Evolutionary conservation across 2,329 filamentous ascomycete genomes (phyloP).

Genomic region (Pseudogymnoascus sp.): DNA sequence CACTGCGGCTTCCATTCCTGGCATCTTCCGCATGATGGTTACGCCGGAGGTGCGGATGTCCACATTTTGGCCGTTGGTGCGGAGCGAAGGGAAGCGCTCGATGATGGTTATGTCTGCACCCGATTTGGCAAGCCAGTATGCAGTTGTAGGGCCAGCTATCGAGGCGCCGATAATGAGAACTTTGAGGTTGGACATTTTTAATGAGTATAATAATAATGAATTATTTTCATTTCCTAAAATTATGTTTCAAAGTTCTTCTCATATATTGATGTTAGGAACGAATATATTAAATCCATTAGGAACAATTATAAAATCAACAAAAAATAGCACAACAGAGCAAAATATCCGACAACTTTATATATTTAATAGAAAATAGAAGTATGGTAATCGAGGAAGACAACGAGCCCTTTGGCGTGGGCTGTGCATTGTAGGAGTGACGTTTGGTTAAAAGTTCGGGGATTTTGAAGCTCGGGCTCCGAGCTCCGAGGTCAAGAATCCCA

Average conservation of each 20-base stretch:
- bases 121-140: conserved; percentile 38
- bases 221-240: neutral
- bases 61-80: conserved; percentile 36
- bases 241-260: neutral
- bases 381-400: neutral
- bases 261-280: neutral
- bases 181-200: conserved; percentile 8
- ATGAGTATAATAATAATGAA: neutral
- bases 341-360: too few relatives aligned
- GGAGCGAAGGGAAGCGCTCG: conserved; percentile 34
- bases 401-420: neutral
- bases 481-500: neutral
- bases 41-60: conserved; percentile 32
- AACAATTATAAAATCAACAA: neutral
- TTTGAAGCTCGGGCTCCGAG: conserved; percentile 10
- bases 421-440: neutral
- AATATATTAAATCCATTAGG: neutral
- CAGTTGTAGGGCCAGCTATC: conserved; percentile 27
- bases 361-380: neutral
- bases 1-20: conserved; percentile 33
- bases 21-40: conserved; percentile 34
- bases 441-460: conserved; percentile 1
- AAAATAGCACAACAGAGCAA: neutral
- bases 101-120: conserved; percentile 33
- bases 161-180: conserved; percentile 32